These are phyloP conservation scores for Maudiozyma barnettii DNA, from an alignment of 805 yeast species.

Conservation along the genomic window DNA sequence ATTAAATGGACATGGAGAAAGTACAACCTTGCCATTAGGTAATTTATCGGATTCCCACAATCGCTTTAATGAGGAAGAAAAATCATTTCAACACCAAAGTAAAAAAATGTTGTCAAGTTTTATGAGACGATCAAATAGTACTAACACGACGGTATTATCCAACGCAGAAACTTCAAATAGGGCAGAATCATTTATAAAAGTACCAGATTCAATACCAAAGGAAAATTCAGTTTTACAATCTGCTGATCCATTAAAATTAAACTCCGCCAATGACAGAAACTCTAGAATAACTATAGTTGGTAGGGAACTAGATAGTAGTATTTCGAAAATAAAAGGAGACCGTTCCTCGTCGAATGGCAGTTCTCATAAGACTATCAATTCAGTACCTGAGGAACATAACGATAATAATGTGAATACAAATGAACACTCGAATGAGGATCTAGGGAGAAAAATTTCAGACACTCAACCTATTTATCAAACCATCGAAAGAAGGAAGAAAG, in stretches of 20 bases:
- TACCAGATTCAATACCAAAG: background rate
- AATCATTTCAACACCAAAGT: constrained; percentile 1
- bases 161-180: background rate
- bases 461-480: constrained; percentile 11
- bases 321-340: background rate
- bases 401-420: background rate
- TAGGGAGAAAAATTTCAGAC: background rate
- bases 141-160: background rate
- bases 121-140: constrained; percentile 1
- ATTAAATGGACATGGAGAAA: background rate
- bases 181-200: background rate
- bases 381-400: background rate
- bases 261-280: background rate
- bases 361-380: background rate
- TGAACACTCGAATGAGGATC: background rate
- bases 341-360: background rate
- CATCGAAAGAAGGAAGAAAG: constrained; percentile 65
- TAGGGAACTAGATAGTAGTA: background rate
- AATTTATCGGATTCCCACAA: background rate
- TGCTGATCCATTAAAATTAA: background rate
- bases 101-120: constrained; percentile 1
- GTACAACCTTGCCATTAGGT: background rate
- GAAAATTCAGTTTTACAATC: too few species aligned
- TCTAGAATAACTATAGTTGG: constrained; percentile 2
- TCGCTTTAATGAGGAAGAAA: background rate